These are phyloP conservation scores for Nevesoporus exiguus DNA, from an alignment of 768 basidiomycete species.

Conservation along the genomic window DNA sequence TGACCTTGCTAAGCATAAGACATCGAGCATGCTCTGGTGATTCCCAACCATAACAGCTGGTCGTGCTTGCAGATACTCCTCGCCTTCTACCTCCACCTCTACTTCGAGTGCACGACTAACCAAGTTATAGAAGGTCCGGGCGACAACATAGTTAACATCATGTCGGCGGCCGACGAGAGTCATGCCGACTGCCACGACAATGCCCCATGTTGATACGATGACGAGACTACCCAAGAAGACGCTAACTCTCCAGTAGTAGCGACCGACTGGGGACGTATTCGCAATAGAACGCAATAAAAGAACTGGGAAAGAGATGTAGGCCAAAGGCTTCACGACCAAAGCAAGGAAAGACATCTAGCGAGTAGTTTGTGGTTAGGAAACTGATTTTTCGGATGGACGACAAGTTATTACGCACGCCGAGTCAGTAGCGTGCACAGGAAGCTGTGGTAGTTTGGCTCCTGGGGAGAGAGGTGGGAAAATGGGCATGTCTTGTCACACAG, in stretches of 20 bases:
- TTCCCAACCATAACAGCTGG: slow-evolving; percentile 82
- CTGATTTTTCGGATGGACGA: slow-evolving; percentile 9
- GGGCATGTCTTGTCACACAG: background rate
- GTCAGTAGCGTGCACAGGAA: slow-evolving; percentile 20
- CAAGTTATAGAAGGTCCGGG: slow-evolving; percentile 74
- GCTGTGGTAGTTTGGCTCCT: slow-evolving; percentile 11
- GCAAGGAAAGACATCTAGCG: slow-evolving; percentile 59
- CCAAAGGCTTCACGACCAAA: slow-evolving; percentile 63
- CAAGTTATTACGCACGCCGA: slow-evolving; percentile 25
- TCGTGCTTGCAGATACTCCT: slow-evolving; percentile 68
- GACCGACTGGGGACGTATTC: slow-evolving; percentile 49
- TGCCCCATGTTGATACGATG: slow-evolving; percentile 68
- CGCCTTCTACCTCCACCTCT: slow-evolving; percentile 76
- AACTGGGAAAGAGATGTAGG: slow-evolving; percentile 72
- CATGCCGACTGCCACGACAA: slow-evolving; percentile 64
- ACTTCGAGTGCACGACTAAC: slow-evolving; percentile 64
- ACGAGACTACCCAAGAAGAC: slow-evolving; percentile 71
- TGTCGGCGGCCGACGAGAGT: slow-evolving; percentile 62
- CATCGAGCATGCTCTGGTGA: slow-evolving; percentile 92
- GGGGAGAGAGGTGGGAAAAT: slow-evolving; percentile 33
- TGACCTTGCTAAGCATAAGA: slow-evolving; percentile 77
- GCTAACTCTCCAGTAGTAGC: slow-evolving; percentile 72
- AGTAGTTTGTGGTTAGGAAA: slow-evolving; percentile 12
- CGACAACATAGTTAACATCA: slow-evolving; percentile 82
- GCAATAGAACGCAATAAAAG: slow-evolving; percentile 62